Evolutionary conservation across 2,329 filamentous ascomycete genomes (phyloP).

Genomic region (Trichoderma guizhouense): DNA sequence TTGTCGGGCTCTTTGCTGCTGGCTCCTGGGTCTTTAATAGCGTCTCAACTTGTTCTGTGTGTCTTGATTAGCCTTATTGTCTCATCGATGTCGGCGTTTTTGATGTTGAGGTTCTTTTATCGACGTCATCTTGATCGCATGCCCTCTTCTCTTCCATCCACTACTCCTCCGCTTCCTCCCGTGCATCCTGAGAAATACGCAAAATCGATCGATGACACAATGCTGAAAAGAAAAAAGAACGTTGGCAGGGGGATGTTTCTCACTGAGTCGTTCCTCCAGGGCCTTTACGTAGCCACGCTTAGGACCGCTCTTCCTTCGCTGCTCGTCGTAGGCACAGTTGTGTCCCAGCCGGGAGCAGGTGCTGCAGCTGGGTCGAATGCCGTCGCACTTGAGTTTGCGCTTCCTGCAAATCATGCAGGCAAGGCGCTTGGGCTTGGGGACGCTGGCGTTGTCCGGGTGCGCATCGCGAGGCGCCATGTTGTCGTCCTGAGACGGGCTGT

Average conservation of each 20-base stretch:
- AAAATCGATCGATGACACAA: neutral
- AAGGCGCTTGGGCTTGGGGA: slow-evolving; percentile 84
- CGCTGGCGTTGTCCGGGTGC: slow-evolving; percentile 50
- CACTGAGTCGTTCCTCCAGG: slow-evolving; percentile 87
- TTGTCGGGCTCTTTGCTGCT: slow-evolving; percentile 29
- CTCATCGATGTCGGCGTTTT: neutral
- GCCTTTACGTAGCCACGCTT: slow-evolving; percentile 95
- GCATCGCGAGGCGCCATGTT: slow-evolving; percentile 38
- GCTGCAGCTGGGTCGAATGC: slow-evolving; percentile 76
- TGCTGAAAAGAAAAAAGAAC: neutral
- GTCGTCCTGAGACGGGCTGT: slow-evolving; percentile 34
- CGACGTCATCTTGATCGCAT: neutral
- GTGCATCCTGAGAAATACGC: neutral
- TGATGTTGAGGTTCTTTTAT: neutral
- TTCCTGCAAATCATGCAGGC: slow-evolving; percentile 93
- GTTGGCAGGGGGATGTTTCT: slow-evolving; percentile 32
- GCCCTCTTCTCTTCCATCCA: neutral
- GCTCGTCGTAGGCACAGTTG: slow-evolving; percentile 85
- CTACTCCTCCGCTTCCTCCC: neutral
- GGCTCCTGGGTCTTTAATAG: slow-evolving; percentile 72
- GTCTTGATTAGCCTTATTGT: slow-evolving; percentile 8
- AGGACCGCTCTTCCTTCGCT: slow-evolving; percentile 88
- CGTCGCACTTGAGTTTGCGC: slow-evolving; percentile 88
- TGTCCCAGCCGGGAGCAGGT: slow-evolving; percentile 86
- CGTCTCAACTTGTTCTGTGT: slow-evolving; percentile 86